Evolutionary conservation across 2,329 filamentous ascomycete species (phyloP).

Genomic region (Xylariaceae sp.): DNA sequence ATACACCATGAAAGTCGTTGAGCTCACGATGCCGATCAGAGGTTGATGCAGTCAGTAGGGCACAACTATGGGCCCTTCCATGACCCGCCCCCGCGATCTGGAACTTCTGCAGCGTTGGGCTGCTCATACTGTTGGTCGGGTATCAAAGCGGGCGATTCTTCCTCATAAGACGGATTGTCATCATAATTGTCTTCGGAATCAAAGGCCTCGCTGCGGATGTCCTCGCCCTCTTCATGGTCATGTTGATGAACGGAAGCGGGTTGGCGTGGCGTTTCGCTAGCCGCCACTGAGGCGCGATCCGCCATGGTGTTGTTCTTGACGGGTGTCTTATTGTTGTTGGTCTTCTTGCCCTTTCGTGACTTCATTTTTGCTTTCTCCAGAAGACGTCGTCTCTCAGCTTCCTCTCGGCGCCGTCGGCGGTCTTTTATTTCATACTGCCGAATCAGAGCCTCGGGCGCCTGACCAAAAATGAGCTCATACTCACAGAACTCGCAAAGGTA

Average conservation of each 20-base stretch:
- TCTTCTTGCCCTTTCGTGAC: conserved; percentile 82
- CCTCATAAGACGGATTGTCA: conserved; percentile 25
- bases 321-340: conserved; percentile 59
- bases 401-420: conserved; percentile 71
- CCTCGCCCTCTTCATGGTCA: conserved; percentile 27
- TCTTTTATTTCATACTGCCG: conserved; percentile 93
- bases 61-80: conserved; percentile 4
- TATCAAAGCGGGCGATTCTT: conserved; percentile 4
- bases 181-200: conserved; percentile 38
- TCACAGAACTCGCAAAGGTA: conserved; percentile 99
- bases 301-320: conserved; percentile 38
- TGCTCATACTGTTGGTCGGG: not conserved
- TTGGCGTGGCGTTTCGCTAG: conserved; percentile 23
- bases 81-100: conserved; percentile 6
- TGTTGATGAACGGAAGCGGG: conserved; percentile 21
- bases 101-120: not conserved
- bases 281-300: conserved; percentile 23
- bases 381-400: conserved; percentile 78
- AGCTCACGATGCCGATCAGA: not conserved
- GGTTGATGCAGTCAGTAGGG: not conserved
- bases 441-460: conserved; percentile 76
- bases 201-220: conserved; percentile 33
- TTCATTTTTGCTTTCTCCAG: conserved; percentile 94
- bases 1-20: not conserved
- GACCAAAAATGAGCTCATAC: conserved; percentile 93